phyloP scores from a whole-genome alignment of 305 asterid genomes.

The Euphrasia arctica region DNA sequence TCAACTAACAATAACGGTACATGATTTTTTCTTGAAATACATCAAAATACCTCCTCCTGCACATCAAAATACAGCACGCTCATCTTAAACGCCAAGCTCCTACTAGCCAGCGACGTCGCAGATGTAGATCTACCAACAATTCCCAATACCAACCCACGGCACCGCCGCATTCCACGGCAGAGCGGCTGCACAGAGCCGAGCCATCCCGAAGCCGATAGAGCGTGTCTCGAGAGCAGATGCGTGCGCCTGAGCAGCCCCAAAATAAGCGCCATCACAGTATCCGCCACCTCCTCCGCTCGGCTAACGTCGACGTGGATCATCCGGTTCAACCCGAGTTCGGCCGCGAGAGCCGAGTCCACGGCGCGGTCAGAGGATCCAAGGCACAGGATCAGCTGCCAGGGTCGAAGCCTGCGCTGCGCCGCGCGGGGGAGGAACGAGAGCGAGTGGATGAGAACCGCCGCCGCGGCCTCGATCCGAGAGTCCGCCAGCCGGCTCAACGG shows the following conservation, averaged over 20 bases:
- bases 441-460: slow-evolving; percentile 93
- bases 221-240: slow-evolving; percentile 86
- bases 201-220: slow-evolving; percentile 97
- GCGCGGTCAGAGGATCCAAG: slow-evolving; percentile 95
- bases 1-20: background rate
- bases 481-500: slow-evolving; percentile 89
- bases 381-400: slow-evolving; percentile 92
- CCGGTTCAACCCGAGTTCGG: slow-evolving; percentile 76
- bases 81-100: slow-evolving; percentile 98
- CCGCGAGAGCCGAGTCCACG: slow-evolving; percentile 83
- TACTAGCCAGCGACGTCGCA: slow-evolving; percentile 81
- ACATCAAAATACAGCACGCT: slow-evolving; percentile 93
- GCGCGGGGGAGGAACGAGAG: slow-evolving; percentile 99
- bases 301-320: slow-evolving; percentile 88
- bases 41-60: slow-evolving; percentile 40
- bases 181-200: slow-evolving; percentile 99
- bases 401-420: slow-evolving; percentile 94
- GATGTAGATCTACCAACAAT: slow-evolving; percentile 94
- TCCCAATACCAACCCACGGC: slow-evolving; percentile 97
- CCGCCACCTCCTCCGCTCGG: slow-evolving; percentile 99
- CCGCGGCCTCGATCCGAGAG: slow-evolving; percentile 88
- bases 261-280: slow-evolving; percentile 93
- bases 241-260: slow-evolving; percentile 91
- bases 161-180: slow-evolving; percentile 99
- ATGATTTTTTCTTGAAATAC: too few relatives aligned